Percentiles rank a stretch among this genome's conserved stretches.
Evolutionary conservation across 140 eudicot genomes (phyloP).

Genomic region (Erigeron philadelphicus): DNA sequence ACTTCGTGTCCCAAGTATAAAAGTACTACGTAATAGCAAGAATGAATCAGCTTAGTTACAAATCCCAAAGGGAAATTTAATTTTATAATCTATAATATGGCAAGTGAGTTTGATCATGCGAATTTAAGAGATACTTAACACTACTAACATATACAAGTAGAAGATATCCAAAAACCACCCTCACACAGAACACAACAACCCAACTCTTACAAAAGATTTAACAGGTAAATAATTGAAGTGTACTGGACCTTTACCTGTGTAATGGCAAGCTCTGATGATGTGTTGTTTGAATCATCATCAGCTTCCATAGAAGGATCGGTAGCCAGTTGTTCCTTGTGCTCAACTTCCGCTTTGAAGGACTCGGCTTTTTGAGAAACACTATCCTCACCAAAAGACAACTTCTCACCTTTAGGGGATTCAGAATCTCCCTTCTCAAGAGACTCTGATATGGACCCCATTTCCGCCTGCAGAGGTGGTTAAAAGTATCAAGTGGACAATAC

Average conservation of each 20-base stretch:
- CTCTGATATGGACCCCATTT: constrained; percentile 26
- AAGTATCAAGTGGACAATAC: not conserved
- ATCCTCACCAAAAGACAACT: not conserved
- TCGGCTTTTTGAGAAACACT: constrained; percentile 11
- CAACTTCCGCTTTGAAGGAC: constrained; percentile 17
- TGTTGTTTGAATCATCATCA: constrained; percentile 16
- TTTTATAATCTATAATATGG: too few species aligned
- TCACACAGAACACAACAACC: too few species aligned
- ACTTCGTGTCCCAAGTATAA: too few species aligned
- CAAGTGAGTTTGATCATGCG: too few species aligned
- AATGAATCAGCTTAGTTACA: too few species aligned
- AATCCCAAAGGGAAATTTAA: too few species aligned
- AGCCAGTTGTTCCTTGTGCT: constrained; percentile 13
- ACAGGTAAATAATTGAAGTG: constrained; percentile 10
- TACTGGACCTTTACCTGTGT: constrained; percentile 30
- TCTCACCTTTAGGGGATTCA: constrained; percentile 11
- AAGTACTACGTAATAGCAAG: too few species aligned
- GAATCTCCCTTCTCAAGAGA: constrained; percentile 20
- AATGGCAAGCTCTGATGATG: constrained; percentile 28
- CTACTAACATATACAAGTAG: not conserved
- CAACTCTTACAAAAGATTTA: too few species aligned
- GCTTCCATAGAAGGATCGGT: constrained; percentile 21
- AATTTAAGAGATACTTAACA: not conserved
- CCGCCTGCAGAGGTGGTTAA: constrained; percentile 21
- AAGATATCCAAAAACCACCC: not conserved